Base-by-base conservation (phyloP, 202 grass and related monocot species). In the Elaeis oleifera region DNA sequence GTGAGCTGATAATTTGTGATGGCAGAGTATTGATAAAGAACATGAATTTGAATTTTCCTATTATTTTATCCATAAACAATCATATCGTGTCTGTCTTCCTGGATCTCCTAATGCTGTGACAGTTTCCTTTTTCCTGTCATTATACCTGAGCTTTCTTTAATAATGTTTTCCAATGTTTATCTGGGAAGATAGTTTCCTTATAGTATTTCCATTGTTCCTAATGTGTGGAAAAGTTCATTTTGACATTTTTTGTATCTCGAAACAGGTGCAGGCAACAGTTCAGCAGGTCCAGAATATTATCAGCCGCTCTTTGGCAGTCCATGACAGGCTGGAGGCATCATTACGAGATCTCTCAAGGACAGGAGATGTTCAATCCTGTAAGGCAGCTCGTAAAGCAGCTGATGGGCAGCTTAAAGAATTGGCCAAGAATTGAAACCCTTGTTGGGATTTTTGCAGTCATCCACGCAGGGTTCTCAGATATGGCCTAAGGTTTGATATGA, bases 401-500 rank as follows among this genome's bases (percentile, higher is more conserved):
- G 94, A 99, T 76, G 78, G 77, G 39, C 88, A 99, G 65, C 91
- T 84, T 18, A 99, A 99, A 74, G 94, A 99, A 74, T 65, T 94
- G 63, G 71, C 67, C 0, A 99, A 85, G 94, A 89, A 66, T 60
- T 99, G 63, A 99, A 82, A 62, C 85, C 82, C 16, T 68, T 89
- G 70, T 65, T 80, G 71, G 18, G 70, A 44, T 84, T 84, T 78
- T 72, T 94, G 49, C 82, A 94, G 55, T 85, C 89, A 49, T 89
- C 75, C 54, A 71, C 85, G 32, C 94, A 89, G 71, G 79, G 88
- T 62, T 89, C 72, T 58, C 71, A 78, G 65, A 86, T 94, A 89
- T 99, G 67, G 81, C 72, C 94, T 56, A 99, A 94, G 94, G 94
- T 99, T 50, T 76, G 90, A 24, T 63, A 6, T 16, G 32, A 21